Base-by-base conservation (phyloP, 2,329 filamentous ascomycete genomes). In the Aspergillus oerlinghausenensis region DNA sequence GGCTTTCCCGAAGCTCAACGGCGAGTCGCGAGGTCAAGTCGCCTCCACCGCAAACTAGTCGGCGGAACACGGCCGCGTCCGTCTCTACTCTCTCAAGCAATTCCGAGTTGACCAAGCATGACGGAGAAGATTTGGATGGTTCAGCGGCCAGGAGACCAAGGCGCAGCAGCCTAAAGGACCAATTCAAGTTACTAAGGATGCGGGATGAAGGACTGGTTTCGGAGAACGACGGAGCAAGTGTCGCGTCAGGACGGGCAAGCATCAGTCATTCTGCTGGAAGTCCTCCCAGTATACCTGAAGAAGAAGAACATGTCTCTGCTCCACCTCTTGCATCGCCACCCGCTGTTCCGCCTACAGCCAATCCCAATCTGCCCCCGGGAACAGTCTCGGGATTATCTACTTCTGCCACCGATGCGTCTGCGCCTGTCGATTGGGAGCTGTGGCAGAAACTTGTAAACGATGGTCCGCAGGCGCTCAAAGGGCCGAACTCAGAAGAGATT, bases 381-480 rank as follows among this genome's bases (percentile, higher is more conserved):
- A 97, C 92, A 1, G 91, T 88, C 7, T 87, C 90, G 10, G 92
- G 93, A 5, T 85, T 92, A 45, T 87, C 87, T 25, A 86, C 90
- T 3, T 85, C 86, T 23, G 81, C 87, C 60, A 76, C 78, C 14
- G 89, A 92, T 67, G 77, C 80, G 32, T 75, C 78, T 26, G 79
- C 81, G 17, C 87, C 90, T 25, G 94, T 99, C n/a, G 92, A 99
- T 70, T 99, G 94, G 94, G 94, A 99, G 73, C 78, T 99, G 42
- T 99, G 94, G 94, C 93, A 99, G 71, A 86, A 89, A 25, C 88
- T 99, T 3, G 94, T 99, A 35, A 95, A 97, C 64, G 90, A 97
- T 76, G 94, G 94, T 0, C 92, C 92, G 17, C 86, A 90, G 28
- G 93, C 91, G 9, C 89, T 97, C 51, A 89, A 90, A 10, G 86